Evolutionary conservation across 2,329 filamentous ascomycete species (phyloP).

Genomic region (Cadophora gregata): DNA sequence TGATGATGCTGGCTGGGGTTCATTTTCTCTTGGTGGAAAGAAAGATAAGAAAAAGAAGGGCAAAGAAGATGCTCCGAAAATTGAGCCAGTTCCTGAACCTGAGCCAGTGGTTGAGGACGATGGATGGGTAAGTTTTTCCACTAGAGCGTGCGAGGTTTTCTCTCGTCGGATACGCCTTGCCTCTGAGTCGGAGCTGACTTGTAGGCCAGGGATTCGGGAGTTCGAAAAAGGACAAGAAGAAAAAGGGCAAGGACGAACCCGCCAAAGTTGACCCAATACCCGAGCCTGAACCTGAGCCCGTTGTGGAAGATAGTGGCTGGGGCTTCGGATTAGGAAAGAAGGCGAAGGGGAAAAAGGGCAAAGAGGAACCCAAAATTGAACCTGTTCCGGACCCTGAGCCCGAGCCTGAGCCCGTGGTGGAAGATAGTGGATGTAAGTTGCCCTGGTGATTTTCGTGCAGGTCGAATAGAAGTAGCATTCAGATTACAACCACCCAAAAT

Average conservation of each 20-base stretch:
- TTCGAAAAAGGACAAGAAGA: constrained; percentile 23
- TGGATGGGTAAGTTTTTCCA: constrained; percentile 14
- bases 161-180: not conserved
- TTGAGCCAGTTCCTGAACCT: constrained; percentile 41
- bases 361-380: constrained; percentile 19
- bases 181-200: not conserved
- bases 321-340: constrained; percentile 16
- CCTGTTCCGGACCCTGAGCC: constrained; percentile 25
- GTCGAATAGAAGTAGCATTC: constrained; percentile 25
- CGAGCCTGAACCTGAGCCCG: constrained; percentile 43
- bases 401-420: constrained; percentile 41
- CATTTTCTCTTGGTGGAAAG: constrained; percentile 48
- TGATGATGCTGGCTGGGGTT: constrained; percentile 20
- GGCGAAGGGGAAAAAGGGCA: constrained; percentile 16
- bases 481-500: not conserved
- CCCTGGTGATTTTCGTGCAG: not conserved
- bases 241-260: constrained; percentile 8
- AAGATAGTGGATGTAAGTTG: constrained; percentile 42
- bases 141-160: not conserved
- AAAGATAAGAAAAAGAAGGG: constrained; percentile 54
- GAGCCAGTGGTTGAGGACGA: constrained; percentile 32
- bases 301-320: constrained; percentile 23
- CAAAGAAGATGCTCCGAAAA: constrained; percentile 34
- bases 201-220: constrained; percentile 43
- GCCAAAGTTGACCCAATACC: constrained; percentile 8